Evolutionary conservation across 164 flowering plant genomes (phyloP), one percentile per base, ranked within the genome.

Genomic region (Liquidambar formosana): DNA sequence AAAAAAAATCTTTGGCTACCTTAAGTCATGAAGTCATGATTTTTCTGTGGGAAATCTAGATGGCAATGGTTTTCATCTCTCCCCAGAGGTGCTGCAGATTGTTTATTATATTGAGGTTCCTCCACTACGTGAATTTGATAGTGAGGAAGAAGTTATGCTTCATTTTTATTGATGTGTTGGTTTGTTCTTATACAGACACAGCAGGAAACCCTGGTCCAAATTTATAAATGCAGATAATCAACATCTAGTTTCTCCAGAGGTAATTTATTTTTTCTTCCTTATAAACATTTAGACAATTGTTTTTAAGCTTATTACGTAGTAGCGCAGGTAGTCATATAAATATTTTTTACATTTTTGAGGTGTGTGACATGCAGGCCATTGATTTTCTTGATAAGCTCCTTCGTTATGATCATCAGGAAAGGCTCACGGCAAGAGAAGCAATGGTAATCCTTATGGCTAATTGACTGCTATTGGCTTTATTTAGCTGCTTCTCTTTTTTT

Each of bases 201-300:
- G 89, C 78, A 78, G 82, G 68, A 88, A 84, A 57, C 87, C 89
- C 16, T 88, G 89, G 89, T 84, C 92, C 23, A 88, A 79, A 65
- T 88, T 85, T 58, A 77, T 88, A 12, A 83, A 84, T 75, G 57
- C 84, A 18, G 89, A 88, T 70, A 88, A 86, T 73, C 89, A 83
- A 68, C 92, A 88, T 72, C 80, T 86, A 12, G 81, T 85, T 64
- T 85, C 89, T 41, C 83, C 86, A 5, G 92, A 85, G 86, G 91
- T 84, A 13, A 53, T 57, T 57, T 61, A 26, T 22, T 33, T 68
- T n/a, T 0, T 54, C 16, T 54, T 27, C 8, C 16, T 46, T 11
- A 14, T 43, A 66, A 44, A 28, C 4, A 27, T 16, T 26, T 21
- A 8, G n/a, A 57, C 19, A 9, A 28, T 33, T 21, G 26, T 1